Conservation (phyloP, 1,284 basidiomycete species). For the Cutaneotrichosporon spelunceum region DNA sequence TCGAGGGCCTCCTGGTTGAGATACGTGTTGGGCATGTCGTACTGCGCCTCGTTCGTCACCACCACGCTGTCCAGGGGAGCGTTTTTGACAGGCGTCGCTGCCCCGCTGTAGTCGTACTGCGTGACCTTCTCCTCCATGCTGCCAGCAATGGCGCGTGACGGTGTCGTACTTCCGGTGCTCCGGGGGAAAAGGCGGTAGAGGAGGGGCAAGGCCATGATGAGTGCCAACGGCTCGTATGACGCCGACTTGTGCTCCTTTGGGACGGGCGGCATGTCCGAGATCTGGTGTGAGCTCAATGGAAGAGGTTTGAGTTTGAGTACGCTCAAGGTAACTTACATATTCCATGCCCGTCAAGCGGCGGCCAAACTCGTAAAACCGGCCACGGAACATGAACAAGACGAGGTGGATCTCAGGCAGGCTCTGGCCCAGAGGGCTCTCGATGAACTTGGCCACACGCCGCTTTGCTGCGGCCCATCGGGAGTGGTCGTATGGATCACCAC, state of each 20-base stretch:
- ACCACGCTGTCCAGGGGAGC: slow-evolving; percentile 53
- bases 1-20: slow-evolving; percentile 40
- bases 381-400: slow-evolving; percentile 73
- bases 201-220: slow-evolving; percentile 69
- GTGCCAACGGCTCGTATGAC: slow-evolving; percentile 78
- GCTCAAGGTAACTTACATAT: slow-evolving; percentile 60
- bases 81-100: slow-evolving; percentile 6
- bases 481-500: slow-evolving; percentile 14
- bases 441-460: slow-evolving; percentile 23
- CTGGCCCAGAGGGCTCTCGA: slow-evolving; percentile 40
- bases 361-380: slow-evolving; percentile 70
- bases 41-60: slow-evolving; percentile 40
- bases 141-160: slow-evolving; percentile 2
- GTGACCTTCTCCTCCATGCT: slow-evolving; percentile 7
- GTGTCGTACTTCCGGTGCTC: not conserved
- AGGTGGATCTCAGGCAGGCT: slow-evolving; percentile 66
- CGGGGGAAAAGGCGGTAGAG: slow-evolving; percentile 57
- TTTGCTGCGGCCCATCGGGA: slow-evolving; percentile 15
- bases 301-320: not conserved
- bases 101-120: not conserved
- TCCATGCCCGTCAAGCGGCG: slow-evolving; percentile 68
- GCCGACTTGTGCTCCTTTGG: slow-evolving; percentile 69
- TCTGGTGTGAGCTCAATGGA: slow-evolving; percentile 51
- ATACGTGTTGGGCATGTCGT: slow-evolving; percentile 43
- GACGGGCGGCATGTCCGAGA: slow-evolving; percentile 63